phyloP scores from a whole-genome alignment of 768 basidiomycete species.

The Russula virescens region DNA sequence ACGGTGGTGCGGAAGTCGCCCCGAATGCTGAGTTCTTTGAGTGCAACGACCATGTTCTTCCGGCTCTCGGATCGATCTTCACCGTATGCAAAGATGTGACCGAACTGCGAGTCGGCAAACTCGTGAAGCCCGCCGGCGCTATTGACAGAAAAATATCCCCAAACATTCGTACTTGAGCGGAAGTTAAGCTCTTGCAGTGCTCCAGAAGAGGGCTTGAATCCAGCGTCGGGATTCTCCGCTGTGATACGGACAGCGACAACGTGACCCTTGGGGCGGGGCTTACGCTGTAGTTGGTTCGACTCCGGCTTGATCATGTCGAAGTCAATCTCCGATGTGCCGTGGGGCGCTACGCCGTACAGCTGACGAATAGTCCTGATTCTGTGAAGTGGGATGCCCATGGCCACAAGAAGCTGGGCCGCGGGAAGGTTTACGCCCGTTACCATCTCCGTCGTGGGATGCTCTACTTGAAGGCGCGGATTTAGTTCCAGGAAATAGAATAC shows the following conservation, averaged over 20 bases:
- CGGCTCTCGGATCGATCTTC: constrained; percentile 91
- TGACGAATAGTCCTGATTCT: constrained; percentile 94
- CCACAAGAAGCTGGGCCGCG: constrained; percentile 92
- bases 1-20: constrained; percentile 99
- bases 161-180: constrained; percentile 97
- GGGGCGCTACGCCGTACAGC: constrained; percentile 90
- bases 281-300: constrained; percentile 82
- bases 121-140: constrained; percentile 96
- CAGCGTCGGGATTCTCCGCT: constrained; percentile 98
- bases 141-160: constrained; percentile 99
- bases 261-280: constrained; percentile 94
- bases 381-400: constrained; percentile 97
- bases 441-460: constrained; percentile 99
- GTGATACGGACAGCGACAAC: constrained; percentile 99
- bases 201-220: constrained; percentile 98
- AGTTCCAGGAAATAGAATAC: constrained; percentile 97
- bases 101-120: constrained; percentile 98
- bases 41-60: constrained; percentile 99
- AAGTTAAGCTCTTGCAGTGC: constrained; percentile 98
- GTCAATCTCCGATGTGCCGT: constrained; percentile 88
- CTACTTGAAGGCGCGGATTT: constrained; percentile 98
- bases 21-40: constrained; percentile 97
- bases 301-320: constrained; percentile 93
- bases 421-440: constrained; percentile 98
- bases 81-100: constrained; percentile 98